Conservation (phyloP, 148 eudicot genomes). For the Persicaria maculosa region DNA sequence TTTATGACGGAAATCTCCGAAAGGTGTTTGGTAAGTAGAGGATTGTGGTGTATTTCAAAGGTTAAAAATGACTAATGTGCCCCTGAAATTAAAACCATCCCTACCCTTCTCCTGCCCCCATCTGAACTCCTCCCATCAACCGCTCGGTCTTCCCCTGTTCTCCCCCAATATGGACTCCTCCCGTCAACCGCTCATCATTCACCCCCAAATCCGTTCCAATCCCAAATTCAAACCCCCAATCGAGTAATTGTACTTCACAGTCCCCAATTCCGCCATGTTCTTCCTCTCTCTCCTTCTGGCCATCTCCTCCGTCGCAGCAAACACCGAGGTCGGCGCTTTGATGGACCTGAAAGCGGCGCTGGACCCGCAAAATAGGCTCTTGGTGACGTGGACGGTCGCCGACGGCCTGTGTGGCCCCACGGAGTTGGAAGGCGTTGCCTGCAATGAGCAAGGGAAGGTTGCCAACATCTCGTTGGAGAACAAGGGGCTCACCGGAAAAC, state of each 20-base stretch:
- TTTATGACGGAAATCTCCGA: no score
- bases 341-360: constrained; percentile 65
- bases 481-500: constrained; percentile 47
- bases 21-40: no score
- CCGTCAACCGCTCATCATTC: not conserved
- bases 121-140: no score
- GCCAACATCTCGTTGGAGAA: constrained; percentile 66
- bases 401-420: constrained; percentile 67
- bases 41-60: no score
- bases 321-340: constrained; percentile 58
- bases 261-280: not conserved
- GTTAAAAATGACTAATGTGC: no score
- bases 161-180: not conserved
- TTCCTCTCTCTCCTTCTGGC: constrained; percentile 12
- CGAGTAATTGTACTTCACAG: not conserved
- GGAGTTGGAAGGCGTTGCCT: constrained; percentile 67
- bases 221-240: not conserved
- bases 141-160: not conserved
- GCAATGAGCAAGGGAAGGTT: constrained; percentile 64
- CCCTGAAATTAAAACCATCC: no score
- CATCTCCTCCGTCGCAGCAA: constrained; percentile 19
- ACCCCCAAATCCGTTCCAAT: not conserved
- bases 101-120: no score
- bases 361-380: constrained; percentile 59
- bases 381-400: constrained; percentile 45